Evolutionary conservation across 306 rosid genomes (phyloP), one percentile per base, ranked within the genome.

Genomic region (Lupinus albus): DNA sequence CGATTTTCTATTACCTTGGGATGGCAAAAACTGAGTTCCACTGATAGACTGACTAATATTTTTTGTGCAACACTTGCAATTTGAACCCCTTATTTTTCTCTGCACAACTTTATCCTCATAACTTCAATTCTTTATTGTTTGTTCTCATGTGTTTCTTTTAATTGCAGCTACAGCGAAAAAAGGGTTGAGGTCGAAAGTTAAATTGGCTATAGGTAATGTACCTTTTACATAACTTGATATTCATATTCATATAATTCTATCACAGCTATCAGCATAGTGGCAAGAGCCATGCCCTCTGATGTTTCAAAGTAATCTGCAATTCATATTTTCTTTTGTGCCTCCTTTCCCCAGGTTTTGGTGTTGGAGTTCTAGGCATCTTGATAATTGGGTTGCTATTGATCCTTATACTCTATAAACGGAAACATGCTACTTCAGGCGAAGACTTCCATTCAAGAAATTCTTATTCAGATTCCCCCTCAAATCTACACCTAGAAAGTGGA

Each of bases 261-360:
- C 7, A 18, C 3, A 33, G 28, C 47, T 18, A 5, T 8, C 49
- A 71, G 35, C 0, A 49, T 32, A 70, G 58, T 30, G 61, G 17
- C 35, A 55, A n/a, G 15, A 18, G 12, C 47, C 61, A 13, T 18
- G 13, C 46, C 20, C 30, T 59, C 45, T 49, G 13, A 39, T 67
- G 56, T 38, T 45, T 38, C 62, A 45, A 8, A 14, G 67, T 45
- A 51, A 18, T 68, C 61, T 69, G 59, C 39, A 16, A 41, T 33
- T 69, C 18, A 4, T 15, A 55, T 38, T 28, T 56, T 64, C 15
- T 48, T 51, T 64, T 46, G 56, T 46, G 70, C 12, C 36, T 8
- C 20, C 13, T 32, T 62, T 33, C 36, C 47, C n/a, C 73, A 81
- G 77, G 81, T 68, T 73, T 81, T 33, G 67, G 79, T 25, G 38